Conservation (phyloP, 176 grass and related monocot genomes). For the Microstegium vimineum region DNA sequence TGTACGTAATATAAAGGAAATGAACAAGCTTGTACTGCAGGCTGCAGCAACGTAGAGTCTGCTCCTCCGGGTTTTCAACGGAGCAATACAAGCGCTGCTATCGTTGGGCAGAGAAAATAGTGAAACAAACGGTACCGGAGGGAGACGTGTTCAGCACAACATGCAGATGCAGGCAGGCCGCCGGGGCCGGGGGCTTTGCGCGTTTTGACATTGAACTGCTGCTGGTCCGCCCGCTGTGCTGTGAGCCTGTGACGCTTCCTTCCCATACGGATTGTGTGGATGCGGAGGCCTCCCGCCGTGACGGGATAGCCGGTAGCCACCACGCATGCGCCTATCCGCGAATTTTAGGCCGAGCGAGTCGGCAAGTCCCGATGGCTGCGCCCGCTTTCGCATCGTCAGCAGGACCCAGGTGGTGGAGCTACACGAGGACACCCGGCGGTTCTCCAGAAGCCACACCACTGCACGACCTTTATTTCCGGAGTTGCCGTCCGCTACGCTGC, state of each 20-base stretch:
- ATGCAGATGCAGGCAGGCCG: too few relatives aligned
- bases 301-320: background rate
- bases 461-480: background rate
- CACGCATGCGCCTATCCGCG: background rate
- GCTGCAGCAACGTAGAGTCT: too few relatives aligned
- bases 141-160: background rate
- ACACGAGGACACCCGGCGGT: background rate
- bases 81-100: background rate
- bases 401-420: too few relatives aligned
- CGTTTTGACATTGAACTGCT: too few relatives aligned
- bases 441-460: background rate
- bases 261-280: background rate
- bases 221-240: too few relatives aligned
- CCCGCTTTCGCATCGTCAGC: background rate
- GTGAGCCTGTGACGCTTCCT: too few relatives aligned
- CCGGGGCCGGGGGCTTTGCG: too few relatives aligned
- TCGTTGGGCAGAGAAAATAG: background rate
- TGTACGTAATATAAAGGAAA: background rate
- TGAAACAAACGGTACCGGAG: background rate
- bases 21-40: background rate
- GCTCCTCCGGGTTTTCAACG: background rate
- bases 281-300: background rate
- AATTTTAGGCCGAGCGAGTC: too few relatives aligned
- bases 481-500: too few relatives aligned
- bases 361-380: background rate